Evolutionary conservation across 2,329 filamentous ascomycete genomes (phyloP), one percentile per base, ranked within the genome.

Genomic region (Talaromyces verruculosus): DNA sequence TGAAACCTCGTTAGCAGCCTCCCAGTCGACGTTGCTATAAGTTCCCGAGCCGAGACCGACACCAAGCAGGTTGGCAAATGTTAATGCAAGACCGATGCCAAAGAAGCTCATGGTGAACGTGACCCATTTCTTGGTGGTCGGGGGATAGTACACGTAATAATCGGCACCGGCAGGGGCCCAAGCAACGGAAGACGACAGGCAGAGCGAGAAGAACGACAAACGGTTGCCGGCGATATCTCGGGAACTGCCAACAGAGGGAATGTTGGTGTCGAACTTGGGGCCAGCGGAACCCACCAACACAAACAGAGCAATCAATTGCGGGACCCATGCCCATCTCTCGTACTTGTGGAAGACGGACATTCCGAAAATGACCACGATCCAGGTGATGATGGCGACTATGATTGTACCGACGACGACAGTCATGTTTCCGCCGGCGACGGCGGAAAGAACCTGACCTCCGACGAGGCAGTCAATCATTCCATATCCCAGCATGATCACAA

Each of bases 61-160:
- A 13, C 80, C 80, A 5, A 82, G 69, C 5, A 81, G 68, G 53
- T 79, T 71, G 3, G 77, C 74, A 60, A 78, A 74, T 4, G 72
- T 68, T 65, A 78, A 75, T 1, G 76, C 74, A 1, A 76, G 49
- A 11, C 74, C 73, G 15, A 75, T 68, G 3, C 79, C 80, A 3
- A 73, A 66, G 13, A 76, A 75, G 1, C 80, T 81, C 63, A 78
- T 75, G 1, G 72, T 65, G 68, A 80, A 81, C 35, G 75, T 76
- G 47, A 74, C 74, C 68, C 73, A 76, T 60, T 73, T 74, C 60
- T 73, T 74, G 13, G 78, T 77, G 2, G 73, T 69, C 1, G 76
- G 73, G 0, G 78, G 77, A 65, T 80, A 80, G 68, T 82, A 81
- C 47, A 81, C 79, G 51, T 78, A 81, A 68, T 80, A 81, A 66